Base-by-base conservation (phyloP, 352 stramenopile genomes). In the Globisporangium emineosum region DNA sequence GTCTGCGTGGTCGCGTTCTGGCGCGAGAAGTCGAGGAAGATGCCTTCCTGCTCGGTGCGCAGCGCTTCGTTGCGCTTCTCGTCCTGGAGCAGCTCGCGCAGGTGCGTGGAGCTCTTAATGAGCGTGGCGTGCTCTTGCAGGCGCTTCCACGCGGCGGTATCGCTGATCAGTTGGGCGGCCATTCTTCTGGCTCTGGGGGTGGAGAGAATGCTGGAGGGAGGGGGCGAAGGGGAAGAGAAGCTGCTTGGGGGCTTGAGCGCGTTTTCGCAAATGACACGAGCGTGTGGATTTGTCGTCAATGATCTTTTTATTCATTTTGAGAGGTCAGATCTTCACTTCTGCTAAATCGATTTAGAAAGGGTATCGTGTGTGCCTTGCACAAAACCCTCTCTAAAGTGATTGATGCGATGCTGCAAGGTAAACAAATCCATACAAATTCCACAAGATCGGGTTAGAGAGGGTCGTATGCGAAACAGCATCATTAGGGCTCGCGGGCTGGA, bases 21-120 rank as follows among this genome's bases (percentile, higher is more conserved):
- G 53, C 96, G 85, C 21, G 90, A 97, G 67, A 93, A 99, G 75
- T 99, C 96, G 49, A 98, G 77, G 67, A 97, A 93, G 25, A 98
- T 94, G 60, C 90, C 92, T 72, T 96, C 82, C 71, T 98, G 90
- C 73, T 97, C 77, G 19, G 90, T 96, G 73, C 83, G 92, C 78
- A 99, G 89, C 55, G 78, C 76, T 29, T 93, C 73, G 65, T 92
- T 98, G 37, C 96, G 86, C 57, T 89, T 76, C 56, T 89, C 72
- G 73, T 98, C 93, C 57, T 79, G 65, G 5, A 98, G 78, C 47
- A 98, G 82, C 43, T 98, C 83, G 58, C 91, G 84, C 66, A 98
- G 74, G 76, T 98, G 93, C 47, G 82, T 91, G 30, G 73, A 67
- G 52, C 75, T 71, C 81, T 96, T 83, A 62, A 98, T 90, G 50